A percentile compares a stretch with the other conserved stretches of the same genome.
Conservation (phyloP, 179 eudicot species). For the Corrigiola litoralis region DNA sequence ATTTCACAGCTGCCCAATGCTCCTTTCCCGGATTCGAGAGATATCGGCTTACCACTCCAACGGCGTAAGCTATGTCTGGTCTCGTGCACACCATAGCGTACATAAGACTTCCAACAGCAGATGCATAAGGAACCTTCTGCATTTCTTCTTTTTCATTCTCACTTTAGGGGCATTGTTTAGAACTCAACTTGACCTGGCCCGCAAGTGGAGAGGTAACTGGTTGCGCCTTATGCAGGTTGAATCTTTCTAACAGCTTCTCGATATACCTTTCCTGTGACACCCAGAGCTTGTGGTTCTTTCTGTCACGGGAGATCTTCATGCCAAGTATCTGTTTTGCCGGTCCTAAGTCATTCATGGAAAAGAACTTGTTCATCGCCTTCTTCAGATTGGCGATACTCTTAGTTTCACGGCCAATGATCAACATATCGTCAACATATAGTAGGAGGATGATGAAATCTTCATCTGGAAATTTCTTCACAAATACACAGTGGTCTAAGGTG, state of each 20-base stretch:
- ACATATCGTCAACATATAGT: not conserved
- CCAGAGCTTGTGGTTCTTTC: not conserved
- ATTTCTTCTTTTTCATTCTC: not conserved
- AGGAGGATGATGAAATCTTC: not conserved
- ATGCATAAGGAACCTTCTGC: not conserved
- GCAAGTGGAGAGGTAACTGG: not conserved
- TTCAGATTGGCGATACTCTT: not conserved
- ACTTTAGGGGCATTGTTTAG: not conserved
- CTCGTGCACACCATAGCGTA: not conserved
- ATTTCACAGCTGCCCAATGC: not conserved
- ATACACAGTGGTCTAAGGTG: not conserved
- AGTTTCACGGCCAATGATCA: not conserved
- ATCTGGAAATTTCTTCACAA: not conserved
- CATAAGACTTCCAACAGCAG: not conserved
- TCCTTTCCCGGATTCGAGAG: not conserved
- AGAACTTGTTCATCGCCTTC: not conserved
- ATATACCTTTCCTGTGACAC: slow-evolving; percentile 3
- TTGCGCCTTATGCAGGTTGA: not conserved
- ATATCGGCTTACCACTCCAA: not conserved
- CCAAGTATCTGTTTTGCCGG: not conserved
- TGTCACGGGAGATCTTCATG: not conserved
- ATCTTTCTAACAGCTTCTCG: not conserved
- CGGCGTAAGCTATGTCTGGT: not conserved
- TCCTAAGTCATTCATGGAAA: not conserved
- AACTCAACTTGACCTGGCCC: not conserved